A percentile compares a stretch with the other conserved stretches of the same genome.
Conservation (phyloP, 1,284 basidiomycete genomes). For the Malassezia pachydermatis region DNA sequence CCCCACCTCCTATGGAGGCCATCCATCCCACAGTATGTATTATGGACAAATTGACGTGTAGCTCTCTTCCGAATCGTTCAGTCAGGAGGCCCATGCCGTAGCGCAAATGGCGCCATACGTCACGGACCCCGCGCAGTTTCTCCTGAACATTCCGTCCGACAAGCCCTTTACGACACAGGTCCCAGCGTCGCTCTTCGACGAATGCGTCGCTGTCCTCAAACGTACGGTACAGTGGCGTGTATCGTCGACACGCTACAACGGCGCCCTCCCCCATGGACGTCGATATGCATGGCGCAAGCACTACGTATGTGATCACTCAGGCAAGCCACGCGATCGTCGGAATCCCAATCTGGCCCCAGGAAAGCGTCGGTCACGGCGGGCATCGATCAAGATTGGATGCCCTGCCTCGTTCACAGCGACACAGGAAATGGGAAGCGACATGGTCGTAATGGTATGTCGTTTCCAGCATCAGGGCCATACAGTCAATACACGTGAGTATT, state of each 20-base stretch:
- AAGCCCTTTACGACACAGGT: constrained; percentile 20
- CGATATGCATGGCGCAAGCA: constrained; percentile 20
- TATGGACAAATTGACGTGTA: not conserved
- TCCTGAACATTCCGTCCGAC: constrained; percentile 13
- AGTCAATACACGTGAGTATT: constrained; percentile 20
- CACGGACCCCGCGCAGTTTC: constrained; percentile 17
- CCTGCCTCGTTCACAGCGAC: constrained; percentile 19
- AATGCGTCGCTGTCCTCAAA: constrained; percentile 17
- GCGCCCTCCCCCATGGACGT: constrained; percentile 17
- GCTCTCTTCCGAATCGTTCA: constrained; percentile 8
- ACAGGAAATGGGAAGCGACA: constrained; percentile 18
- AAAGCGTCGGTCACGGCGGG: constrained; percentile 16
- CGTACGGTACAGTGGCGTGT: constrained; percentile 20
- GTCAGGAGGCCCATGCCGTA: constrained; percentile 7
- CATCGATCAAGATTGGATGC: constrained; percentile 19
- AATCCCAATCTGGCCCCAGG: constrained; percentile 17
- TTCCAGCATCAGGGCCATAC: constrained; percentile 20
- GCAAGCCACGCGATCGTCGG: constrained; percentile 18
- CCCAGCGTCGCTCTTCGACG: constrained; percentile 17
- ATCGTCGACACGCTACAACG: constrained; percentile 19
- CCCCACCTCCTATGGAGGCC: constrained; percentile 15
- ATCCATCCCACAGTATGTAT: constrained; percentile 14
- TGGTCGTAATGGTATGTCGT: constrained; percentile 18
- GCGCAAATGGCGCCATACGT: constrained; percentile 16
- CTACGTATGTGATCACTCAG: constrained; percentile 19